phyloP scores from a whole-genome alignment of 768 basidiomycete species.

The Auricularia heimuer region DNA sequence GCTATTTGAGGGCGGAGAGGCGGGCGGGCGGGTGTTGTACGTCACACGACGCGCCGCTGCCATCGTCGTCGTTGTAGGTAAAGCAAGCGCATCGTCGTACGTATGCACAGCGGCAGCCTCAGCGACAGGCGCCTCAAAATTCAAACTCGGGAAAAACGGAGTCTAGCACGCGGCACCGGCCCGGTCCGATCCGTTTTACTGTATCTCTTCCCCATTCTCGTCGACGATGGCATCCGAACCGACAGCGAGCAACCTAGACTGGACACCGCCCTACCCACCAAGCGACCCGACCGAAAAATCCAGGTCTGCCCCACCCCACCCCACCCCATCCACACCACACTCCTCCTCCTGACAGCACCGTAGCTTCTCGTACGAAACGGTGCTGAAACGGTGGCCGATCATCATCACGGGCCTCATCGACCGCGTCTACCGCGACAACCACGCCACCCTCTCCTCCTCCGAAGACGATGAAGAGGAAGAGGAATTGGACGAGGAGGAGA shows the following conservation, averaged over 20 bases:
- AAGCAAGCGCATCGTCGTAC: too few relatives aligned
- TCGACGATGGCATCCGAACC: background rate
- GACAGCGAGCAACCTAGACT: background rate
- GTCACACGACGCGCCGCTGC: too few relatives aligned
- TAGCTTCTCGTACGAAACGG: slow-evolving; percentile 38
- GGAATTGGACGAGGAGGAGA: slow-evolving; percentile 25
- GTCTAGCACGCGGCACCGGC: too few relatives aligned
- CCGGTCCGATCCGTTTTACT: too few relatives aligned
- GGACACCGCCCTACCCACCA: slow-evolving; percentile 40
- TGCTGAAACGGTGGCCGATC: slow-evolving; percentile 53
- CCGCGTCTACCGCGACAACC: slow-evolving; percentile 59
- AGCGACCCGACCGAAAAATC: slow-evolving; percentile 65
- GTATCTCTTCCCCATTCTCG: too few relatives aligned
- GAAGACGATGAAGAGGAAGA: slow-evolving; percentile 16
- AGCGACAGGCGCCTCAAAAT: too few relatives aligned
- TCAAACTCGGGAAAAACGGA: too few relatives aligned
- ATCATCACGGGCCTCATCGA: slow-evolving; percentile 79
- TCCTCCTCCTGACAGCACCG: background rate
- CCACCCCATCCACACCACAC: too few relatives aligned
- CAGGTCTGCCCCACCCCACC: slow-evolving; percentile 29
- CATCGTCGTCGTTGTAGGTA: too few relatives aligned
- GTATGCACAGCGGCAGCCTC: too few relatives aligned
- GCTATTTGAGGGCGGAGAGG: too few relatives aligned
- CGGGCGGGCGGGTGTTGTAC: too few relatives aligned
- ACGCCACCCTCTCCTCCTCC: slow-evolving; percentile 41